Conservation (phyloP, 2,329 filamentous ascomycete species). For the Clonostachys chloroleuca region DNA sequence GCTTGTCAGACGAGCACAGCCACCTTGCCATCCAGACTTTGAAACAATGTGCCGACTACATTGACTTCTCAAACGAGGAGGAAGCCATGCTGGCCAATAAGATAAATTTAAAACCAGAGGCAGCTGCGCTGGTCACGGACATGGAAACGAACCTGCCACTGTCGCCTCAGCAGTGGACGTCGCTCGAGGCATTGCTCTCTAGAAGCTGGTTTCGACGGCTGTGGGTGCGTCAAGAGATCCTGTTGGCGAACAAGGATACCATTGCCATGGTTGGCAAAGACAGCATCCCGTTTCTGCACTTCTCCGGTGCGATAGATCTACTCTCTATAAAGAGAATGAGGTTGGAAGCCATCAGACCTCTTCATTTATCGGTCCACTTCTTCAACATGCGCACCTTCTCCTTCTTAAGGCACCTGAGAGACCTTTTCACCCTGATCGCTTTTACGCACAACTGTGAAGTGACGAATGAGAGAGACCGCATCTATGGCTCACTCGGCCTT, state of each 20-base stretch:
- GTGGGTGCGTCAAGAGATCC: constrained; percentile 1
- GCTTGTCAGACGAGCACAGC: background rate
- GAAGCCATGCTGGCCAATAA: background rate
- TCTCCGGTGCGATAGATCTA: background rate
- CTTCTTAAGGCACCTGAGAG: background rate
- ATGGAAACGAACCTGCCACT: background rate
- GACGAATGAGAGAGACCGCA: constrained; percentile 10
- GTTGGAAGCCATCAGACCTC: background rate
- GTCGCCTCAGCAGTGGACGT: background rate
- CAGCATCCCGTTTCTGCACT: background rate
- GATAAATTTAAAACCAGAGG: background rate
- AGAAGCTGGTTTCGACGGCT: constrained; percentile 2
- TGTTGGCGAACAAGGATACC: background rate
- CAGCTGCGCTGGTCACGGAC: background rate
- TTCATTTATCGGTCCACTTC: background rate
- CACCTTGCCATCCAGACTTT: background rate
- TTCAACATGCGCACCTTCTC: background rate
- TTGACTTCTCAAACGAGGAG: background rate
- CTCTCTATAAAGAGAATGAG: background rate
- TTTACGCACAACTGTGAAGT: constrained; percentile 10
- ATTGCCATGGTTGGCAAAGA: background rate
- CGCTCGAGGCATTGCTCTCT: background rate
- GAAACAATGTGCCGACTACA: background rate
- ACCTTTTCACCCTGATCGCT: constrained; percentile 7
- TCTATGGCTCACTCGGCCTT: constrained; percentile 14